Conservation (phyloP, 805 yeast genomes). For the Ogataea glucozyma region DNA sequence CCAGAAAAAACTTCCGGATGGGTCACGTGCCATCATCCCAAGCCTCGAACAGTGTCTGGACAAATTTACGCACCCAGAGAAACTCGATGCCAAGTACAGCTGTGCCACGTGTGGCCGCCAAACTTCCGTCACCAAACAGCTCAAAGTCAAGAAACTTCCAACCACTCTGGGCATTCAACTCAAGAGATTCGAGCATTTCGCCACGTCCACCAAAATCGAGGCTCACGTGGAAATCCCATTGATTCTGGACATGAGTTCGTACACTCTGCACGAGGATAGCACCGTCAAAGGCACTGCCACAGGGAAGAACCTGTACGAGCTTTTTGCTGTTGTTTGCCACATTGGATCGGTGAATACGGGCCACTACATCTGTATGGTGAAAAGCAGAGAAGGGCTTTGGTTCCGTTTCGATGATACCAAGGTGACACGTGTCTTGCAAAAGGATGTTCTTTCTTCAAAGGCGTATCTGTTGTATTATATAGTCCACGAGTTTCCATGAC, state of each 20-base stretch:
- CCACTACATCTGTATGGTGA: slow-evolving; percentile 82
- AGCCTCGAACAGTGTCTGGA: slow-evolving; percentile 65
- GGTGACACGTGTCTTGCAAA: slow-evolving; percentile 63
- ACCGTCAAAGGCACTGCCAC: slow-evolving; percentile 5
- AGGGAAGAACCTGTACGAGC: slow-evolving; percentile 57
- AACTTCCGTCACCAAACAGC: slow-evolving; percentile 70
- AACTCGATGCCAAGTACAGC: slow-evolving; percentile 68
- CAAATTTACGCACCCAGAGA: slow-evolving; percentile 77
- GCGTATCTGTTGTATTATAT: slow-evolving; percentile 83
- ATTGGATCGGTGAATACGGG: slow-evolving; percentile 95
- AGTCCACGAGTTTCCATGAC: slow-evolving; percentile 41
- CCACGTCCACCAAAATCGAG: slow-evolving; percentile 69
- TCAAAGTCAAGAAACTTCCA: slow-evolving; percentile 69
- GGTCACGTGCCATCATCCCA: slow-evolving; percentile 23
- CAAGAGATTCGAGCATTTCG: slow-evolving; percentile 71
- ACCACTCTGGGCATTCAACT: slow-evolving; percentile 81
- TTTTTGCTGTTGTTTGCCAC: slow-evolving; percentile 86
- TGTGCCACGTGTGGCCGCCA: slow-evolving; percentile 66
- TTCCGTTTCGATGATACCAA: slow-evolving; percentile 88
- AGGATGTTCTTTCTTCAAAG: slow-evolving; percentile 65
- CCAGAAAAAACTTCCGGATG: slow-evolving; percentile 34
- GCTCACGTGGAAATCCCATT: slow-evolving; percentile 71
- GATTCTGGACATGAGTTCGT: slow-evolving; percentile 69
- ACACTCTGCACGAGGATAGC: slow-evolving; percentile 37
- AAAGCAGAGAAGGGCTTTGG: slow-evolving; percentile 78